Percentiles rank a stretch among this genome's conserved stretches.
Evolutionary conservation across 495 filamentous ascomycete species (phyloP).

Genomic region (Trichoderma erinaceum): DNA sequence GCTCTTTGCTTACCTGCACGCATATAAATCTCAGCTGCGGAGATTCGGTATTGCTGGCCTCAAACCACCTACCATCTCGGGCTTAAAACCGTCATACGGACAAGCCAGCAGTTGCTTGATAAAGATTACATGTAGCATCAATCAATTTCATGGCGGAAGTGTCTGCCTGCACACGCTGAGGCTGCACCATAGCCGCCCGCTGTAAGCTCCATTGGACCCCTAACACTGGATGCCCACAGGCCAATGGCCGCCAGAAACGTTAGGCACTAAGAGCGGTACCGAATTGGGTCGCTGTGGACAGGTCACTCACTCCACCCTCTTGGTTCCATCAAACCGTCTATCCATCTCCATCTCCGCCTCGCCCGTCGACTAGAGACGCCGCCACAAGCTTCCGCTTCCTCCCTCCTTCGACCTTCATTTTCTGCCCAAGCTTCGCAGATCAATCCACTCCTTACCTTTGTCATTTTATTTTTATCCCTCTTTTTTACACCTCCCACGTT

Average conservation of each 20-base stretch:
- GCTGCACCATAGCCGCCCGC: not conserved
- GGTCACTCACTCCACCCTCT: slow-evolving; percentile 5
- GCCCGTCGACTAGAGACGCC: not conserved
- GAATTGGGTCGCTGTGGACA: not conserved
- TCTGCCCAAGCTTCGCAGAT: not conserved
- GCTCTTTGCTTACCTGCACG: no score
- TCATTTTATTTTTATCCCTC: not conserved
- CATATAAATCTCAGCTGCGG: no score
- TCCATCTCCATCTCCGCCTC: slow-evolving; percentile 8
- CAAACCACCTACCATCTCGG: not conserved
- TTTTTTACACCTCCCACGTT: not conserved
- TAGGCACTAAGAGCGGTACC: not conserved
- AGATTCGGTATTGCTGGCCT: not conserved
- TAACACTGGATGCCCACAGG: not conserved
- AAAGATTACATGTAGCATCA: no score
- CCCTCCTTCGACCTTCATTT: not conserved
- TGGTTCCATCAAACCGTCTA: not conserved
- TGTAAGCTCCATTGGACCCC: not conserved
- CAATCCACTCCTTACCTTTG: not conserved
- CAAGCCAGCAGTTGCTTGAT: no score
- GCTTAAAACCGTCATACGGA: not conserved
- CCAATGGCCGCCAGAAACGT: slow-evolving; percentile 1
- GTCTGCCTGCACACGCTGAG: not conserved
- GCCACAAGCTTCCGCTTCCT: not conserved
- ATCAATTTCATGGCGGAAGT: no score